A percentile compares a stretch with the other conserved stretches of the same genome.
Conservation (phyloP, 2,329 filamentous ascomycete genomes). For the Coniochaeta ligniaria region DNA sequence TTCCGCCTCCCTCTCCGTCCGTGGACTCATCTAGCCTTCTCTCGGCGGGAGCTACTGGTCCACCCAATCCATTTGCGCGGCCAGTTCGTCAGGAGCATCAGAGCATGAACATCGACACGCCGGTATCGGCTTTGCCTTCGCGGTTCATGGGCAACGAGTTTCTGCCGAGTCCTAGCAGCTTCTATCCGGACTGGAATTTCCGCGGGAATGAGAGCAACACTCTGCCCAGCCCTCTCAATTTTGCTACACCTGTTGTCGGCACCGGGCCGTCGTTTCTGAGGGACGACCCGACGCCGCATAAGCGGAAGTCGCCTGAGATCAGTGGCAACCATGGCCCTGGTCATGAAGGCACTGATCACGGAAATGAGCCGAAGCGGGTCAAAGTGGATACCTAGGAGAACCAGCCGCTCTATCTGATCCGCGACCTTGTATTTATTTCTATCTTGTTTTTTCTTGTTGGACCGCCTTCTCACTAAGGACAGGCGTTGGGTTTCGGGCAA, state of each 20-base stretch:
- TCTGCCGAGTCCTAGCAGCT: slow-evolving; percentile 82
- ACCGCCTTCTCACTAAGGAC: not conserved
- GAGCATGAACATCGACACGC: slow-evolving; percentile 62
- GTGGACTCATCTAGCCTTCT: slow-evolving; percentile 62
- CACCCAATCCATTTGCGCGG: slow-evolving; percentile 90
- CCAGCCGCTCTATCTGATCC: not conserved
- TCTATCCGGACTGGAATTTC: slow-evolving; percentile 89
- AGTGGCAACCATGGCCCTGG: slow-evolving; percentile 26
- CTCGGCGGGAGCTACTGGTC: slow-evolving; percentile 85
- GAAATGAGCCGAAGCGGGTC: slow-evolving; percentile 44
- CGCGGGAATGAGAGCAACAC: slow-evolving; percentile 69
- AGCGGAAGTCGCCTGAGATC: slow-evolving; percentile 51
- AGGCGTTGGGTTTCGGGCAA: not conserved
- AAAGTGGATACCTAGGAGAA: slow-evolving; percentile 36
- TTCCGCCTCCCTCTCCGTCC: slow-evolving; percentile 89
- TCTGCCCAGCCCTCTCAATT: slow-evolving; percentile 85
- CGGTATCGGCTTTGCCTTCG: slow-evolving; percentile 88
- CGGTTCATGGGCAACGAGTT: slow-evolving; percentile 85
- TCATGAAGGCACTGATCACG: slow-evolving; percentile 32
- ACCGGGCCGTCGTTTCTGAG: slow-evolving; percentile 57
- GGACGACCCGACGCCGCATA: slow-evolving; percentile 41
- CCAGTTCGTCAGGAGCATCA: slow-evolving; percentile 66
- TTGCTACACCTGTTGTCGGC: slow-evolving; percentile 70
- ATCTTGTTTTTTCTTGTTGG: slow-evolving; percentile 4
- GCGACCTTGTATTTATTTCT: slow-evolving; percentile 3